Conservation (phyloP, 345 rosid species). For the Theobroma cacao region DNA sequence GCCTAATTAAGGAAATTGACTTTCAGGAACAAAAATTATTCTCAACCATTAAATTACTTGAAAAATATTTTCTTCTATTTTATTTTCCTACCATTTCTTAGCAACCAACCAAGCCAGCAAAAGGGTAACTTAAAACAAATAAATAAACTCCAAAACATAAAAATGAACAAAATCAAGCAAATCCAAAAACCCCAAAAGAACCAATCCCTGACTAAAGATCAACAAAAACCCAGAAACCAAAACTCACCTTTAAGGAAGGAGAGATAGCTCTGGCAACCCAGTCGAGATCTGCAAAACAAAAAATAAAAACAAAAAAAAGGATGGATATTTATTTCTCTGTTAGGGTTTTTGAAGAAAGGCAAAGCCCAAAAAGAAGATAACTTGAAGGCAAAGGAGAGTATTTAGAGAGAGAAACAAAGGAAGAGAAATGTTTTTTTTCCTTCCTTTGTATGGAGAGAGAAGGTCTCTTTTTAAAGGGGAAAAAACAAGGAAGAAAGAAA, state of each 20-base stretch:
- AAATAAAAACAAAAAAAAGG: not conserved
- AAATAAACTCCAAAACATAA: not conserved
- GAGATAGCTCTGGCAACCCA: not conserved
- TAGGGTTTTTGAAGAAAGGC: slow-evolving; percentile 16
- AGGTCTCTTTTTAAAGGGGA: not conserved
- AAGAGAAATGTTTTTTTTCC: not conserved
- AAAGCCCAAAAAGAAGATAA: slow-evolving; percentile 8
- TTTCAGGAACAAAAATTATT: not conserved
- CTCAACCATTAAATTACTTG: not conserved
- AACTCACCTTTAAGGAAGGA: slow-evolving; percentile 34
- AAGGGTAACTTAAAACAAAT: not conserved
- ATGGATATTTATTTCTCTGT: not conserved
- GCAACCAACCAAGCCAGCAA: slow-evolving; percentile 23
- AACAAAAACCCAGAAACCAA: not conserved
- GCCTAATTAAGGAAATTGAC: slow-evolving; percentile 13
- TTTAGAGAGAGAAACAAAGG: slow-evolving; percentile 3
- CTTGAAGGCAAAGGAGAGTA: slow-evolving; percentile 27
- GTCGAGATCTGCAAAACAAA: slow-evolving; percentile 30
- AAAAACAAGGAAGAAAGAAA: not conserved
- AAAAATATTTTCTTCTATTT: not conserved
- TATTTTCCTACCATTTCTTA: slow-evolving; percentile 21
- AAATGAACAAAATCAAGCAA: not conserved
- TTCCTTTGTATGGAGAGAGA: not conserved
- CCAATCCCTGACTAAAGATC: slow-evolving; percentile 10
- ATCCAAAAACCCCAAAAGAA: not conserved